phyloP scores from a whole-genome alignment of 2,329 filamentous ascomycete genomes.

The Nemania sp. region DNA sequence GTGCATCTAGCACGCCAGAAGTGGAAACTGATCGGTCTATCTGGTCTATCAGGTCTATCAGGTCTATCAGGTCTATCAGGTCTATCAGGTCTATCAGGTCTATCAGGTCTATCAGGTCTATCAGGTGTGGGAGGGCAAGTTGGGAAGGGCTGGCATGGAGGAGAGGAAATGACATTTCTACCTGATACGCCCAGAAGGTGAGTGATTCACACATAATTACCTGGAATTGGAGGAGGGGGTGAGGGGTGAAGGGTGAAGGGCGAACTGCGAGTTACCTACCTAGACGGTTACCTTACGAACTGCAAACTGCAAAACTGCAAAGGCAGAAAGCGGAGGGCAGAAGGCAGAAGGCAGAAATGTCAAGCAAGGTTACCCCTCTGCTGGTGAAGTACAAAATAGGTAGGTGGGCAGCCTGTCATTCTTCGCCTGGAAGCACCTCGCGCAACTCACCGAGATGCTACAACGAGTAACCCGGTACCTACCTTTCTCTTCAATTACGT shows the following conservation, averaged over 20 bases:
- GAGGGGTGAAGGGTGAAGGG: constrained; percentile 11
- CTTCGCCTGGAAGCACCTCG: constrained; percentile 30
- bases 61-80: too few species aligned
- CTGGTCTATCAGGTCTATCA: too few species aligned
- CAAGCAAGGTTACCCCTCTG: constrained; percentile 11
- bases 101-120: too few species aligned
- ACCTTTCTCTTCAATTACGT: constrained; percentile 7
- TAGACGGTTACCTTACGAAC: too few species aligned
- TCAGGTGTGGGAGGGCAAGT: constrained; percentile 35
- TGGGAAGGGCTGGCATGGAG: constrained; percentile 20
- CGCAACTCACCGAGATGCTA: constrained; percentile 38
- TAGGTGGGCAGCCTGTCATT: constrained; percentile 25
- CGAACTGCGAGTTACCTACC: background rate
- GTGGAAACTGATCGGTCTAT: constrained; percentile 35
- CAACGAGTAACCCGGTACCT: constrained; percentile 37
- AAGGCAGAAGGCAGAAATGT: constrained; percentile 24
- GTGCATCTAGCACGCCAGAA: constrained; percentile 36
- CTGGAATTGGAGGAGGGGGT: too few species aligned
- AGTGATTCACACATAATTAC: constrained; percentile 9
- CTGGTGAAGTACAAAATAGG: constrained; percentile 3
- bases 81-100: too few species aligned
- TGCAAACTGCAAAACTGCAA: too few species aligned
- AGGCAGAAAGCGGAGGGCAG: too few species aligned
- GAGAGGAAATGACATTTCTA: constrained; percentile 17
- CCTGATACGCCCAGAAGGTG: constrained; percentile 10